Evolutionary conservation across 2,329 filamentous ascomycete genomes (phyloP).

Genomic region (Fusarium torulosum): DNA sequence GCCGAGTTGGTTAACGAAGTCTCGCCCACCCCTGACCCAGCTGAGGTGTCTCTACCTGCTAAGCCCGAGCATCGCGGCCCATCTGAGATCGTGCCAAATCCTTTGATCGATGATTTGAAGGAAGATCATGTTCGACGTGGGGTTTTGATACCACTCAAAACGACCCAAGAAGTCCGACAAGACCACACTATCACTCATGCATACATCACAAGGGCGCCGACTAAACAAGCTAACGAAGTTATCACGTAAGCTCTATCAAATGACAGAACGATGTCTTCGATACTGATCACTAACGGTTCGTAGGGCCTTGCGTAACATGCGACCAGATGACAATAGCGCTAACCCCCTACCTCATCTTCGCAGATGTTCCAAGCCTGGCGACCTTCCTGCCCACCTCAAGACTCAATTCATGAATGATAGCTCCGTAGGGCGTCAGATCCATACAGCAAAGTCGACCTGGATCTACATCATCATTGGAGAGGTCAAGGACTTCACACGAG

Average conservation of each 20-base stretch:
- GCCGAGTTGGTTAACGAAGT: conserved; percentile 23
- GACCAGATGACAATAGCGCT: conserved; percentile 69
- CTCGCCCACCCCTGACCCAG: conserved; percentile 24
- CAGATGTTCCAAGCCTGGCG: conserved; percentile 78
- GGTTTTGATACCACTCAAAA: conserved; percentile 73
- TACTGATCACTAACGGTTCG: conserved; percentile 32
- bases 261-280: neutral
- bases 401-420: conserved; percentile 70
- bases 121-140: conserved; percentile 57
- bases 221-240: conserved; percentile 77
- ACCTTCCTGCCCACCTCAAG: conserved; percentile 75
- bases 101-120: conserved; percentile 55
- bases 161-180: conserved; percentile 71
- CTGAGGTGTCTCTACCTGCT: conserved; percentile 13
- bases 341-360: conserved; percentile 78
- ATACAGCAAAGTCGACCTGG: conserved; percentile 71
- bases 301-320: conserved; percentile 68
- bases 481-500: conserved; percentile 63
- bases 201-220: conserved; percentile 78
- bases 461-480: conserved; percentile 70
- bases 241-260: conserved; percentile 70
- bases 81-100: conserved; percentile 52
- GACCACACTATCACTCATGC: conserved; percentile 71
- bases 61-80: conserved; percentile 43
- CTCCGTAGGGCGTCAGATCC: conserved; percentile 66